These are phyloP conservation scores for Hypoxylon sp. DNA, from an alignment of 2,329 filamentous ascomycete species.

Conservation along the genomic window DNA sequence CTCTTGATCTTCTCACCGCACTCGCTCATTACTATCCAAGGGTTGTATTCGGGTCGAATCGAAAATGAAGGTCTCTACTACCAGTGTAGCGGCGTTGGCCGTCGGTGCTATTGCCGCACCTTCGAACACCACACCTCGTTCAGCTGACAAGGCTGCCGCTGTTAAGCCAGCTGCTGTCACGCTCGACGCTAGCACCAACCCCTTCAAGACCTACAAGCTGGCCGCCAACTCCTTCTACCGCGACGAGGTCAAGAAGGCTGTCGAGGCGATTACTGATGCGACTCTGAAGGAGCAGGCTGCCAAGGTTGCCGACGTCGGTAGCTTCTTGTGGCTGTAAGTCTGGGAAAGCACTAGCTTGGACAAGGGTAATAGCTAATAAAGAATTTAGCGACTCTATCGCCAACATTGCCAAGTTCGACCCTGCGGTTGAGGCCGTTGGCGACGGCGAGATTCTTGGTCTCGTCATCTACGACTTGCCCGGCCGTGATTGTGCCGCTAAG, in stretches of 20 bases:
- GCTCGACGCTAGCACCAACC: slow-evolving; percentile 53
- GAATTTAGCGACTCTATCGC: slow-evolving; percentile 63
- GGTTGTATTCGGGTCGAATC: slow-evolving; percentile 44
- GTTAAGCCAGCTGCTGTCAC: slow-evolving; percentile 51
- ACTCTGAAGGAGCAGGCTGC: slow-evolving; percentile 69
- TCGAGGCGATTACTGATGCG: slow-evolving; percentile 54
- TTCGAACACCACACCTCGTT: slow-evolving; percentile 41
- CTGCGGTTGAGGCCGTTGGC: slow-evolving; percentile 62
- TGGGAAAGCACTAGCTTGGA: not conserved
- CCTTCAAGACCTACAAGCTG: slow-evolving; percentile 52
- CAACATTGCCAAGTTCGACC: slow-evolving; percentile 65
- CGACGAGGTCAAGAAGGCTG: slow-evolving; percentile 50
- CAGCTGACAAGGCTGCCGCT: slow-evolving; percentile 40
- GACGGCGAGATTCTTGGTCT: slow-evolving; percentile 60
- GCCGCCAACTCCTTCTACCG: slow-evolving; percentile 55
- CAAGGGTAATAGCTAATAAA: slow-evolving; percentile 24
- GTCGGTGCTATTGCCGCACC: slow-evolving; percentile 52
- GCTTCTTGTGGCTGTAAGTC: slow-evolving; percentile 68
- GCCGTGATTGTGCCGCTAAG: slow-evolving; percentile 71
- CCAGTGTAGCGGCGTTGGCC: slow-evolving; percentile 50
- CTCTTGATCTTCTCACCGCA: slow-evolving; percentile 41
- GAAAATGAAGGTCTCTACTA: slow-evolving; percentile 53
- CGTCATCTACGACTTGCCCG: slow-evolving; percentile 72
- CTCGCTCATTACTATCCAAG: slow-evolving; percentile 46
- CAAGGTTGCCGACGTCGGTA: slow-evolving; percentile 67